phyloP scores from a whole-genome alignment of 2,329 filamentous ascomycete species.

The Fusarium guadeloupense region DNA sequence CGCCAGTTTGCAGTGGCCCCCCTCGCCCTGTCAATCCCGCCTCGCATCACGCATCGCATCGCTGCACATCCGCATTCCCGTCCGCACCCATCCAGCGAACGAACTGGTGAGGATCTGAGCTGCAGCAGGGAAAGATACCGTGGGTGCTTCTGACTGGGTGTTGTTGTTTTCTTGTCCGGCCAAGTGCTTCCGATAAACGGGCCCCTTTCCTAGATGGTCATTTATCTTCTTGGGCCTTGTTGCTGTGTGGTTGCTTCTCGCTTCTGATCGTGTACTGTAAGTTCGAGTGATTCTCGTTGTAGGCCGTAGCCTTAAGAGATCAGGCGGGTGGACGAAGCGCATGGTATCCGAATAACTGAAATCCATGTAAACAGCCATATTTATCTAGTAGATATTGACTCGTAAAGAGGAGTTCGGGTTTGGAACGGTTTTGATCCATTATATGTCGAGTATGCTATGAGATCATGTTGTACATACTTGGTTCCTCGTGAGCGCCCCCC shows the following conservation, averaged over 20 bases:
- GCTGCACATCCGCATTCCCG: slow-evolving; percentile 23
- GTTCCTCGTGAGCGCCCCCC: slow-evolving; percentile 11
- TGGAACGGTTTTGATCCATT: background rate
- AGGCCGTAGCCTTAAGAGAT: background rate
- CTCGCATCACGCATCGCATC: slow-evolving; percentile 35
- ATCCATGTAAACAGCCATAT: no score
- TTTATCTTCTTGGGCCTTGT: slow-evolving; percentile 5
- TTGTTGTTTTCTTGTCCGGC: slow-evolving; percentile 22
- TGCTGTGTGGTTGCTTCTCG: background rate
- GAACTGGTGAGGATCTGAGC: slow-evolving; percentile 35
- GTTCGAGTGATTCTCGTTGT: background rate
- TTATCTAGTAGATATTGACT: background rate
- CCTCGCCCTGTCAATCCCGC: slow-evolving; percentile 39
- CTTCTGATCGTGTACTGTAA: slow-evolving; percentile 2
- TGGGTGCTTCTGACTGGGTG: slow-evolving; percentile 33
- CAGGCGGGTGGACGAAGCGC: background rate
- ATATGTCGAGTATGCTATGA: background rate
- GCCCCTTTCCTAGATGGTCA: slow-evolving; percentile 10
- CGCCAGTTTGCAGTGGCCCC: slow-evolving; percentile 35
- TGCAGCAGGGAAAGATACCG: slow-evolving; percentile 32
- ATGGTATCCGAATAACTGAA: no score
- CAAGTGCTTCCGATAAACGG: slow-evolving; percentile 34
- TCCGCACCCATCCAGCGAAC: slow-evolving; percentile 28
- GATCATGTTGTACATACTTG: slow-evolving; percentile 19
- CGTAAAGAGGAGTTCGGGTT: background rate